Conservation (phyloP, 371 early-diverging fungal genomes). For the Blyttiomyces sp. region DNA sequence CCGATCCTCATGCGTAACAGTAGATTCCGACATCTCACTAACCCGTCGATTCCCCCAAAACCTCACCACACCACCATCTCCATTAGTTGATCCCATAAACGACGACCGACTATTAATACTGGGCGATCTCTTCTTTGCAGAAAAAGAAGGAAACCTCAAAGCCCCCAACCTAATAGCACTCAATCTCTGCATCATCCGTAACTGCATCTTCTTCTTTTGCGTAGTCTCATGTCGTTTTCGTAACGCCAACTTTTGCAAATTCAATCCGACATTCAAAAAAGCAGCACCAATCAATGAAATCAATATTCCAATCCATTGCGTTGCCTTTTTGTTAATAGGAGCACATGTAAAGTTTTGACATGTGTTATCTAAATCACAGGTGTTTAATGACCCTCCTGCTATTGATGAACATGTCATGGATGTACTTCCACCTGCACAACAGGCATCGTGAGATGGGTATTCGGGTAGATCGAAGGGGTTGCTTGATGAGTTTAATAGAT, state of each 20-base stretch:
- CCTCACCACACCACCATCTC: neutral
- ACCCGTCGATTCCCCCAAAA: neutral
- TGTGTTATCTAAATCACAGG: neutral
- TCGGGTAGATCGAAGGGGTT: neutral
- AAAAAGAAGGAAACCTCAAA: slow-evolving; percentile 5
- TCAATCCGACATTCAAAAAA: slow-evolving; percentile 77
- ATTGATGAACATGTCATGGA: neutral
- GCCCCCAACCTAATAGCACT: slow-evolving; percentile 4
- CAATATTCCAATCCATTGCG: slow-evolving; percentile 65
- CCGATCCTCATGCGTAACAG: neutral
- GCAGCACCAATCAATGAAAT: slow-evolving; percentile 70
- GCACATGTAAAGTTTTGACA: neutral
- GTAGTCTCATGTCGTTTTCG: slow-evolving; percentile 50
- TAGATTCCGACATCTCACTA: too few species aligned
- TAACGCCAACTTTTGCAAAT: slow-evolving; percentile 80
- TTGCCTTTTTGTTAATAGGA: neutral
- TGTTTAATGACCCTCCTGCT: neutral
- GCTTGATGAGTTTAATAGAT: neutral
- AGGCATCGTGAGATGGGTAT: neutral
- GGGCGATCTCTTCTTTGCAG: neutral
- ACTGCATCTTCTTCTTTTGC: slow-evolving; percentile 16
- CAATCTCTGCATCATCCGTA: slow-evolving; percentile 1
- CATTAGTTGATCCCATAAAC: neutral
- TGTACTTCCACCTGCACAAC: neutral
- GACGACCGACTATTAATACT: neutral